These are phyloP conservation scores for Cladosporium velox DNA, from an alignment of 2,329 filamentous ascomycete species.

Conservation along the genomic window DNA sequence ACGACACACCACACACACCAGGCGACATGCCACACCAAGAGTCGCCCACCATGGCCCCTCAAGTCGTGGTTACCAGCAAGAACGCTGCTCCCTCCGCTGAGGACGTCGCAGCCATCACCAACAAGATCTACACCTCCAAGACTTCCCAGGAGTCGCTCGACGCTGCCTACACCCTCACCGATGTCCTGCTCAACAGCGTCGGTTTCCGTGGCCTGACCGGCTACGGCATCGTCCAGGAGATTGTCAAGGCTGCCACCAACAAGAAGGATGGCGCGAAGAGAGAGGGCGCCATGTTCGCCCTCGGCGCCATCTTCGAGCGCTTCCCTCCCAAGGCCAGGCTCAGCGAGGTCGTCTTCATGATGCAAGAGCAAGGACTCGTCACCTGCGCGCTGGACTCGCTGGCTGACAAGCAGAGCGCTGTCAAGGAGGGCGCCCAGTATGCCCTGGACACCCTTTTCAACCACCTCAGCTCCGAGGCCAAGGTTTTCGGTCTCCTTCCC, in stretches of 20 bases:
- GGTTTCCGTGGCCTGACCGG: conserved; percentile 63
- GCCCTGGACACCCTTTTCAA: conserved; percentile 86
- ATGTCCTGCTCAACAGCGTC: conserved; percentile 64
- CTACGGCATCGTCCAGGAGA: conserved; percentile 64
- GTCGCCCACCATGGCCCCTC: conserved; percentile 51
- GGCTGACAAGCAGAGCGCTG: conserved; percentile 84
- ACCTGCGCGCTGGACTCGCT: conserved; percentile 77
- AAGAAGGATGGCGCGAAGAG: conserved; percentile 88
- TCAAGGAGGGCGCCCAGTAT: conserved; percentile 90
- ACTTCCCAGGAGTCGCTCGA: conserved; percentile 60
- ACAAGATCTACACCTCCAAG: conserved; percentile 51
- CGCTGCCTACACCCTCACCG: conserved; percentile 65
- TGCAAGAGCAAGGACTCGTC: conserved; percentile 77
- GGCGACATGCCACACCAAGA: conserved; percentile 52
- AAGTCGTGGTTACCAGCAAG: conserved; percentile 50
- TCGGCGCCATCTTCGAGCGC: conserved; percentile 90
- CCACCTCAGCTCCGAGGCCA: conserved; percentile 75
- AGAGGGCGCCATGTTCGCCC: conserved; percentile 91
- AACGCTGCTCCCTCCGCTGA: conserved; percentile 48
- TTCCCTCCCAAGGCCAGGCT: conserved; percentile 76
- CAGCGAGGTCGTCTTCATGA: conserved; percentile 77
- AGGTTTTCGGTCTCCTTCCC: conserved; percentile 80
- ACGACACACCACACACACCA: background rate
- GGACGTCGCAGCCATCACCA: conserved; percentile 47
- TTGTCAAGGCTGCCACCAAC: conserved; percentile 79